These are phyloP conservation scores for Septoria petroselini DNA, from an alignment of 2,329 filamentous ascomycete genomes.

Conservation along the genomic window DNA sequence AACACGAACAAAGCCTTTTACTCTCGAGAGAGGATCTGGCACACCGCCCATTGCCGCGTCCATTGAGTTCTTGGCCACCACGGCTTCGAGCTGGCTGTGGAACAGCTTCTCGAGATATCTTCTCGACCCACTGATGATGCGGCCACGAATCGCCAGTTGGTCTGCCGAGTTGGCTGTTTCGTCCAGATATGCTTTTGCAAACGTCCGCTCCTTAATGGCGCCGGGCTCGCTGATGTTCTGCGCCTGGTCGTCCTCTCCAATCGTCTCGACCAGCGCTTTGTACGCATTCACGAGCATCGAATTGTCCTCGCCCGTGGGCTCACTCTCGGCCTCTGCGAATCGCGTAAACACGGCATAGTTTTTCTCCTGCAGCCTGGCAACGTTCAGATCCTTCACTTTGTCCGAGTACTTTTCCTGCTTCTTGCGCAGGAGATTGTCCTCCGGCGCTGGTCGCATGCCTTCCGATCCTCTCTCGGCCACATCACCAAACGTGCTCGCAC, in stretches of 20 bases:
- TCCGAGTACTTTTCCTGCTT: conserved; percentile 80
- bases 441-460: conserved; percentile 52
- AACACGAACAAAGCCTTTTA: conserved; percentile 86
- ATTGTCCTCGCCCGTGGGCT: conserved; percentile 62
- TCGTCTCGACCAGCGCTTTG: conserved; percentile 73
- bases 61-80: conserved; percentile 77
- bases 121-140: conserved; percentile 76
- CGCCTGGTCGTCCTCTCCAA: conserved; percentile 65
- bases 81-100: conserved; percentile 69
- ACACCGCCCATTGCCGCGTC: conserved; percentile 88
- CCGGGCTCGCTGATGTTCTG: conserved; percentile 59
- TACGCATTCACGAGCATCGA: conserved; percentile 74
- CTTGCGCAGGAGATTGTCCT: conserved; percentile 74
- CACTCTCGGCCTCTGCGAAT: conserved; percentile 70
- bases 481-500: conserved; percentile 40
- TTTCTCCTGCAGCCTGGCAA: conserved; percentile 62
- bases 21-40: conserved; percentile 83
- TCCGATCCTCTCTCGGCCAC: conserved; percentile 48
- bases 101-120: conserved; percentile 78
- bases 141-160: conserved; percentile 67
- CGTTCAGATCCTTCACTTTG: conserved; percentile 75
- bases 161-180: conserved; percentile 63
- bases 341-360: conserved; percentile 72
- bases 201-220: conserved; percentile 71
- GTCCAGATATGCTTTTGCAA: conserved; percentile 72